These are phyloP conservation scores for Colletotrichum liaoningense DNA, from an alignment of 2,329 filamentous ascomycete species.

Conservation along the genomic window DNA sequence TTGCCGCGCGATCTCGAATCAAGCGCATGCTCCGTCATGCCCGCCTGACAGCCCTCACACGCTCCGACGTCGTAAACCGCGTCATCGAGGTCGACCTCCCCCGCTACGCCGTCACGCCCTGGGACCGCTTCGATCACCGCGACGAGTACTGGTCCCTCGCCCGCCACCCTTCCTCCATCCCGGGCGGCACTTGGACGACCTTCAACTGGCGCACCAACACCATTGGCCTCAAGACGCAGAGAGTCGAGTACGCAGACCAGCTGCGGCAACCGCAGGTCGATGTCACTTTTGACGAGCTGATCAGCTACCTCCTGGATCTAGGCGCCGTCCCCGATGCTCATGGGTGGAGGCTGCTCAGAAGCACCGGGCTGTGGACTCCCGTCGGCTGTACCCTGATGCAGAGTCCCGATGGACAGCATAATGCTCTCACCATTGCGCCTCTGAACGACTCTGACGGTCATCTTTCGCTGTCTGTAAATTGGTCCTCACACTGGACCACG, in stretches of 20 bases:
- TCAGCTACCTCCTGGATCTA: conserved; percentile 72
- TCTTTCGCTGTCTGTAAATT: conserved; percentile 67
- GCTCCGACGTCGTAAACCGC: conserved; percentile 73
- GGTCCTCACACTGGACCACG: conserved; percentile 65
- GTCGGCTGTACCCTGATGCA: conserved; percentile 67
- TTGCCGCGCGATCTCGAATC: conserved; percentile 70
- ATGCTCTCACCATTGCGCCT: conserved; percentile 64
- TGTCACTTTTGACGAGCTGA: conserved; percentile 67
- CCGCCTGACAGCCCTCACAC: conserved; percentile 68
- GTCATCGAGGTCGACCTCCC: conserved; percentile 75
- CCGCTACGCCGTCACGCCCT: conserved; percentile 71
- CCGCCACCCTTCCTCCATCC: conserved; percentile 61
- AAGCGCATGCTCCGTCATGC: conserved; percentile 67
- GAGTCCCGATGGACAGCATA: conserved; percentile 60
- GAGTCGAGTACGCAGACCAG: conserved; percentile 71
- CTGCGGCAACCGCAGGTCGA: conserved; percentile 65
- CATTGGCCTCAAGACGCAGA: conserved; percentile 71
- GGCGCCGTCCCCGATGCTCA: conserved; percentile 70
- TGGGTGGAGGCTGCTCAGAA: conserved; percentile 67
- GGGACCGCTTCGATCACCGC: conserved; percentile 64
- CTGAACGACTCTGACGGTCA: conserved; percentile 71
- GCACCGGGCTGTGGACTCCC: conserved; percentile 70
- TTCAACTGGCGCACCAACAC: conserved; percentile 75
- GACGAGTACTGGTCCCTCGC: conserved; percentile 69
- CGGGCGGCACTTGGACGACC: conserved; percentile 72